A percentile compares a stretch with the other conserved stretches of the same genome.
These are phyloP conservation scores for Fusarium phyllophilum DNA, from an alignment of 2,329 filamentous ascomycete genomes.

Conservation along the genomic window DNA sequence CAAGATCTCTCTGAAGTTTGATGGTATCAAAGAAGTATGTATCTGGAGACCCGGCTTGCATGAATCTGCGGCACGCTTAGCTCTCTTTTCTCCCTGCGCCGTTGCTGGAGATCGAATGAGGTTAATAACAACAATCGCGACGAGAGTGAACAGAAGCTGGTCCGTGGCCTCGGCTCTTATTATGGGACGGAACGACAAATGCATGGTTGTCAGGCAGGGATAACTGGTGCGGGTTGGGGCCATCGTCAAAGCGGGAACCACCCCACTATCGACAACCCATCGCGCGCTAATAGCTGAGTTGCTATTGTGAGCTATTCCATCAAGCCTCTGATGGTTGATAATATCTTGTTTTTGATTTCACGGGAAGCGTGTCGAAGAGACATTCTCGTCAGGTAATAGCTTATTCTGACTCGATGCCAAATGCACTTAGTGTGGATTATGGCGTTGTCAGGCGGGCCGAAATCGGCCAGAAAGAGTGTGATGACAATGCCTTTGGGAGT, in stretches of 20 bases:
- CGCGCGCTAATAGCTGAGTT: constrained; percentile 17
- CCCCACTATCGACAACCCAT: constrained; percentile 33
- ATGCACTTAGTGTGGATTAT: neutral
- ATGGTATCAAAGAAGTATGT: neutral
- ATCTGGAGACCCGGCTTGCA: constrained; percentile 2
- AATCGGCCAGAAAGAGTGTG: neutral
- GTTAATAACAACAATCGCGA: constrained; percentile 1
- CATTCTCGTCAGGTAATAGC: neutral
- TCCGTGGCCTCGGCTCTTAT: constrained; percentile 43
- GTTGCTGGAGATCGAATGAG: constrained; percentile 4
- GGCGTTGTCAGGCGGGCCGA: neutral
- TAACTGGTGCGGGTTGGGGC: constrained; percentile 36
- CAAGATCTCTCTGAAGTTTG: neutral
- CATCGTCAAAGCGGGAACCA: constrained; percentile 28
- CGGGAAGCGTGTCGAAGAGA: neutral
- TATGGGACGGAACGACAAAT: constrained; percentile 40
- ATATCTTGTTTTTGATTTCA: neutral
- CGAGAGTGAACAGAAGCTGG: constrained; percentile 43
- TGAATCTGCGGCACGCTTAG: neutral
- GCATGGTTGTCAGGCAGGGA: constrained; percentile 40
- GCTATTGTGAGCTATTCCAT: constrained; percentile 14
- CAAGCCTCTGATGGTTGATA: neutral
- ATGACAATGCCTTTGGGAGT: neutral
- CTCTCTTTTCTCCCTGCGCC: constrained; percentile 5
- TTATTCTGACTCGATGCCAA: neutral